Conservation (phyloP, 371 early-diverging fungal genomes). For the Lichtheimia hyalospora region DNA sequence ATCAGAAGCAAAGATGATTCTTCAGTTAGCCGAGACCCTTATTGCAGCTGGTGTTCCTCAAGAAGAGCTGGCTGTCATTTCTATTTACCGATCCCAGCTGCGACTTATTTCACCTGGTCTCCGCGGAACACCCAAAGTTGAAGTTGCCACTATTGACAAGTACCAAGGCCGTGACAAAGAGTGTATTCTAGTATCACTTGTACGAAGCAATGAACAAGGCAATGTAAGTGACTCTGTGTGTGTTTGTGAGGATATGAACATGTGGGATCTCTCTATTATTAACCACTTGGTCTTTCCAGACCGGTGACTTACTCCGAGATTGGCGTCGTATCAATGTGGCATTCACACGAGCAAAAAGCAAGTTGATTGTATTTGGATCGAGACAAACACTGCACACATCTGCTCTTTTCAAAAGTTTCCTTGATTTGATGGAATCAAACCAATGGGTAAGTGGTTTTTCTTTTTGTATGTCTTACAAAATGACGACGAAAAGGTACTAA, state of each 20-base stretch:
- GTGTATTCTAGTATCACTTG: slow-evolving; percentile 86
- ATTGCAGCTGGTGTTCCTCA: slow-evolving; percentile 65
- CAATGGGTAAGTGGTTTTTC: slow-evolving; percentile 42
- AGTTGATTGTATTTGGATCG: slow-evolving; percentile 92
- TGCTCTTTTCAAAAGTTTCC: slow-evolving; percentile 52
- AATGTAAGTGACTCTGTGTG: slow-evolving; percentile 41
- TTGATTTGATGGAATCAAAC: slow-evolving; percentile 50
- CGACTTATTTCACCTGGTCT: slow-evolving; percentile 54
- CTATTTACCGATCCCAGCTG: slow-evolving; percentile 87
- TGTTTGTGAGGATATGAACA: too few relatives aligned
- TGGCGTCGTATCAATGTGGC: slow-evolving; percentile 98
- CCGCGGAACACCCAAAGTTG: slow-evolving; percentile 37
- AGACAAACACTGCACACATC: slow-evolving; percentile 59
- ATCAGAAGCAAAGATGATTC: slow-evolving; percentile 68
- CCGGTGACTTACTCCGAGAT: slow-evolving; percentile 88
- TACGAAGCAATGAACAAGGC: slow-evolving; percentile 74
- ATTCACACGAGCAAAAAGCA: slow-evolving; percentile 89
- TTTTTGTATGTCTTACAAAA: background rate
- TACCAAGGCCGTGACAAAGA: slow-evolving; percentile 95
- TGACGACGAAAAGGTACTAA: background rate
- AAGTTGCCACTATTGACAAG: slow-evolving; percentile 86
- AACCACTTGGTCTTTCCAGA: slow-evolving; percentile 26
- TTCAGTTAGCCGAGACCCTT: slow-evolving; percentile 56
- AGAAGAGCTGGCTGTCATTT: slow-evolving; percentile 75
- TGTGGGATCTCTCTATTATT: background rate